Conservation (phyloP, 441 rosid species). For the Theobroma grandiflorum region DNA sequence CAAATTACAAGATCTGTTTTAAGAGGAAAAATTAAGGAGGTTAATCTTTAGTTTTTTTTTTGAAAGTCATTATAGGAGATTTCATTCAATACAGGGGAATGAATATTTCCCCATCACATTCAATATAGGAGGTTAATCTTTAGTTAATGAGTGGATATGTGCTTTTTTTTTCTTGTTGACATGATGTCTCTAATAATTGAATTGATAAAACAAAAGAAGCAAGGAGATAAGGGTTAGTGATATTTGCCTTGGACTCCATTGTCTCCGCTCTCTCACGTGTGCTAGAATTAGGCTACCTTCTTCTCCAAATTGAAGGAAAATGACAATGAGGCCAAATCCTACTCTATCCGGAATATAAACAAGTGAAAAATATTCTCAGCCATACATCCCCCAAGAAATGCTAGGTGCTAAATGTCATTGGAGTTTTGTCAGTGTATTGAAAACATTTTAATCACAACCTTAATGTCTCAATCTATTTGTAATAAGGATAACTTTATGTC, state of each 20-base stretch:
- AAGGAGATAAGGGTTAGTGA: not conserved
- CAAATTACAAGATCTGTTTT: not conserved
- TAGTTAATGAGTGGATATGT: not conserved
- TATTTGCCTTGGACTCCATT: not conserved
- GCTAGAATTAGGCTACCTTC: not conserved
- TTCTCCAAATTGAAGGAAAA: not conserved
- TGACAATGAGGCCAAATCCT: not conserved
- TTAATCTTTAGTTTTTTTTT: not conserved
- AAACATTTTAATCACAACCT: not conserved
- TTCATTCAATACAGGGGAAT: too few relatives aligned
- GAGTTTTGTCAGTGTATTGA: not conserved
- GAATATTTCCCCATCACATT: too few relatives aligned
- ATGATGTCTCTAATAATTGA: conserved; percentile 4
- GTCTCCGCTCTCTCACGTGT: not conserved
- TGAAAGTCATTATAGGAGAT: too few relatives aligned
- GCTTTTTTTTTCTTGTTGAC: not conserved
- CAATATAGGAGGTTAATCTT: not conserved
- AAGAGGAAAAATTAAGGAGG: not conserved
- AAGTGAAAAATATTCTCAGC: not conserved
- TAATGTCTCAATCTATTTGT: not conserved
- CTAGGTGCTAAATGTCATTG: not conserved
- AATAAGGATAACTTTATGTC: too few relatives aligned
- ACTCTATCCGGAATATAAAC: not conserved
- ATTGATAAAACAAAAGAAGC: not conserved
- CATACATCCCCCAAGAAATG: not conserved